phyloP scores from a whole-genome alignment of 2,329 filamentous ascomycete species.

The Daldinia sp. region DNA sequence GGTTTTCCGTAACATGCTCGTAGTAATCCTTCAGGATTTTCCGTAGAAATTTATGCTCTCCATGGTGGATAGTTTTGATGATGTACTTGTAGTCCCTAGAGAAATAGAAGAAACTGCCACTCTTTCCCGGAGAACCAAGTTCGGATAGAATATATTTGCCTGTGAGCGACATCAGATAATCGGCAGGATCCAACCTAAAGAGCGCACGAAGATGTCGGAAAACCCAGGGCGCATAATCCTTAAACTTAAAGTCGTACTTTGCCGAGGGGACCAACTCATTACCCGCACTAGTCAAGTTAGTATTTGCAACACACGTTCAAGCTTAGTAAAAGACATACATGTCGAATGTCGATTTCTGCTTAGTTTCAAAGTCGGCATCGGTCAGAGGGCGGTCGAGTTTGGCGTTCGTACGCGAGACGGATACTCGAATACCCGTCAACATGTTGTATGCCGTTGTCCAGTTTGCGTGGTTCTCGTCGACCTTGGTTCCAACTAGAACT shows the following conservation, averaged over 20 bases:
- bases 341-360: constrained; percentile 98
- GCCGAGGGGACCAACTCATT: constrained; percentile 97
- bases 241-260: constrained; percentile 99
- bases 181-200: constrained; percentile 93
- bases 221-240: constrained; percentile 99
- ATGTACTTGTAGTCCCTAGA: constrained; percentile 99
- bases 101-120: constrained; percentile 99
- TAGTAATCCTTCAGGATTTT: constrained; percentile 94
- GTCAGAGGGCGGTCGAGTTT: constrained; percentile 93
- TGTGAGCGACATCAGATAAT: constrained; percentile 97
- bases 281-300: constrained; percentile 75
- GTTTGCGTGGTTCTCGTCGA: constrained; percentile 96
- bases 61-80: constrained; percentile 99
- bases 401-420: constrained; percentile 94
- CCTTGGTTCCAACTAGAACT: constrained; percentile 95
- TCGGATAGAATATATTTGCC: constrained; percentile 99
- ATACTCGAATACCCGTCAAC: constrained; percentile 98
- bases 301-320: constrained; percentile 14
- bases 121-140: constrained; percentile 96
- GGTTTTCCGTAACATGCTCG: constrained; percentile 89
- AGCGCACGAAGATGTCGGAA: constrained; percentile 90
- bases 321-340: constrained; percentile 72
- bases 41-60: constrained; percentile 88
- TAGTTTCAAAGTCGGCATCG: constrained; percentile 90
- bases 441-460: constrained; percentile 99